Conservation (phyloP, 441 rosid genomes). For the Iberis amara region DNA sequence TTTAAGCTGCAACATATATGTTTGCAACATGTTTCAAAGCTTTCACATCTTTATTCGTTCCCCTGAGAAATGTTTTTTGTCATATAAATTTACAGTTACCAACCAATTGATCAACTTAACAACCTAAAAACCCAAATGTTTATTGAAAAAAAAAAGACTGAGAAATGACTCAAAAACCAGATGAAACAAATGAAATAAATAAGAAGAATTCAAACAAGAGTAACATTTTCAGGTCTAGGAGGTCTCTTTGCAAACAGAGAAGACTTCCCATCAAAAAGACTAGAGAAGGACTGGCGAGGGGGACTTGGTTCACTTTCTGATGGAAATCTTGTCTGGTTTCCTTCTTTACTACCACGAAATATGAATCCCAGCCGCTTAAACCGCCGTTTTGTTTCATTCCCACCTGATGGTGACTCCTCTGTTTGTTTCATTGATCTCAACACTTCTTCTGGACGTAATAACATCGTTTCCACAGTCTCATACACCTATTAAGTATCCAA, state of each 20-base stretch:
- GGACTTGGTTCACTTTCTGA: conserved; percentile 39
- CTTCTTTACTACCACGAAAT: conserved; percentile 47
- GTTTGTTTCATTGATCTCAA: conserved; percentile 44
- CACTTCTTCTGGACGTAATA: conserved; percentile 55
- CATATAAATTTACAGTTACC: conserved; percentile 44
- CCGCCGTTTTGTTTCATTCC: conserved; percentile 39
- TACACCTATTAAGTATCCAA: conserved; percentile 43
- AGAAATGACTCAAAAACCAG: background rate
- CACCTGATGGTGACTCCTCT: conserved; percentile 31
- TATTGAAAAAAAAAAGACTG: too few relatives aligned
- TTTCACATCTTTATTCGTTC: conserved; percentile 20
- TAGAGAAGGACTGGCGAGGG: conserved; percentile 46
- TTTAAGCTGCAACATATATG: too few relatives aligned
- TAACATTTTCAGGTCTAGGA: conserved; percentile 51
- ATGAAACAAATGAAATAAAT: conserved; percentile 8
- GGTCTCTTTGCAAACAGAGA: conserved; percentile 54
- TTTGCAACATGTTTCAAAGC: too few relatives aligned
- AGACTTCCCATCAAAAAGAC: conserved; percentile 59
- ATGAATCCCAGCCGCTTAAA: conserved; percentile 45
- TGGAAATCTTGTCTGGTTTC: conserved; percentile 32
- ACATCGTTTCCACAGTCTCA: conserved; percentile 58
- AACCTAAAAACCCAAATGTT: background rate
- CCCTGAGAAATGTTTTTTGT: conserved; percentile 18
- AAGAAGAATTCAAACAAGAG: conserved; percentile 31
- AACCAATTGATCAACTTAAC: conserved; percentile 26